A percentile compares a stretch with the other conserved stretches of the same genome.
Evolutionary conservation across 106 monocot species (phyloP).

Genomic region (Allium cepa): DNA sequence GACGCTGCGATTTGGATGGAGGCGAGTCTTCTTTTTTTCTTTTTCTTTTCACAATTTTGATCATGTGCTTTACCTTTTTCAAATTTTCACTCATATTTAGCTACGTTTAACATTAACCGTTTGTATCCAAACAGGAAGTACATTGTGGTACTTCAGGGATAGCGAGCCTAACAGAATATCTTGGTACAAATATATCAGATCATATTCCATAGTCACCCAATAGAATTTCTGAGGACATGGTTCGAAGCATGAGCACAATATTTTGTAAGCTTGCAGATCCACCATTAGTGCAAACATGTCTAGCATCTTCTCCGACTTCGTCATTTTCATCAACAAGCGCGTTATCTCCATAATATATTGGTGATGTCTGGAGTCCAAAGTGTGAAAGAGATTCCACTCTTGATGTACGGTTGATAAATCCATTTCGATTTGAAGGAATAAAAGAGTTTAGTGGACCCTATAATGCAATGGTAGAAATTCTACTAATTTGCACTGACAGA

Average conservation of each 20-base stretch:
- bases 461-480: conserved; percentile 78
- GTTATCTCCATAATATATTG: conserved; percentile 61
- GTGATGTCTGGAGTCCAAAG: conserved; percentile 66
- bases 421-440: conserved; percentile 79
- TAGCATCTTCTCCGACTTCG: conserved; percentile 56
- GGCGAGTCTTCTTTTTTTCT: not conserved
- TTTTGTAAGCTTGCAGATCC: conserved; percentile 75
- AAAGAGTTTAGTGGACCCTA: conserved; percentile 95
- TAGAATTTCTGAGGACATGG: conserved; percentile 74
- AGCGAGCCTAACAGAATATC: conserved; percentile 84
- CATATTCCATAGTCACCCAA: conserved; percentile 72
- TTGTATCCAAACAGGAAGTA: conserved; percentile 29
- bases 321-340: conserved; percentile 87
- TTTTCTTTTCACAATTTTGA: not conserved
- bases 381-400: conserved; percentile 46
- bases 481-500: conserved; percentile 42
- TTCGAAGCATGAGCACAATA: conserved; percentile 74
- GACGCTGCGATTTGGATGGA: too few relatives aligned
- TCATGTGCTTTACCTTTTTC: too few relatives aligned
- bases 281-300: conserved; percentile 38
- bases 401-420: conserved; percentile 73
- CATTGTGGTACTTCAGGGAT: conserved; percentile 31
- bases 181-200: conserved; percentile 62
- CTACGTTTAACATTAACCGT: conserved; percentile 6
- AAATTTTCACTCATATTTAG: too few relatives aligned